Evolutionary conservation across 1,284 basidiomycete species (phyloP), one percentile per base, ranked within the genome.

Genomic region (Austroboletus olivaceoglutinosus): DNA sequence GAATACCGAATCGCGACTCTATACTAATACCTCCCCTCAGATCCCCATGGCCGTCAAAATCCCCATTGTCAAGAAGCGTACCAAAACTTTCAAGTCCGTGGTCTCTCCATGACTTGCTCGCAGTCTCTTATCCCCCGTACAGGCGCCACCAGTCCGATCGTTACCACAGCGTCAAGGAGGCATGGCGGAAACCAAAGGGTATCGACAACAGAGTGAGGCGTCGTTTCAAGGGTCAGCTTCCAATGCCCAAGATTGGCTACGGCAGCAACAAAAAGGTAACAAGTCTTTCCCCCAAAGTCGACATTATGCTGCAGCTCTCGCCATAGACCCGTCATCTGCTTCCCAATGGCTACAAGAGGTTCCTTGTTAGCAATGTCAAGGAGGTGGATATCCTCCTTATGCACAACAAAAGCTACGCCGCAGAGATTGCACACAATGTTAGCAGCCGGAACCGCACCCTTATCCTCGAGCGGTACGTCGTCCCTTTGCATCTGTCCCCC

Each of bases 171-270:
- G 93, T 98, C 63, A 94, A 94, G 82, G 93, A 95, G 81, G 80
- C 90, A 81, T 98, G 94, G 95, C 83, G 94, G 74, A 98, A 96
- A 79, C 93, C 93, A 62, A 96, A 95, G 84, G 89, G 92, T 90
- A 94, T 94, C 66, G 93, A 94, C 73, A 94, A 94, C 84, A 86
- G 93, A 70, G 91, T 93, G 63, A 86, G 94, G 71, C 87, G 94
- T 68, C 87, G 94, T 65, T 97, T 98, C 85, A 95, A 94, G 81
- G 94, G 93, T 54, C 92, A 95, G 73, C 80, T 83, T 58, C 82
- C 93, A 57, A 97, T 97, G 94, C 94, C 94, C 70, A 94, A 93
- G 88, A 91, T 91, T 62, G 89, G 89, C 58, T 91, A 91, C 66
- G 89, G 89, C 53, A 88, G 85, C 76, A 91, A 91, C 81, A 86